Conservation (phyloP, 177 flowering plant species). For the Tripterygium wilfordii region DNA sequence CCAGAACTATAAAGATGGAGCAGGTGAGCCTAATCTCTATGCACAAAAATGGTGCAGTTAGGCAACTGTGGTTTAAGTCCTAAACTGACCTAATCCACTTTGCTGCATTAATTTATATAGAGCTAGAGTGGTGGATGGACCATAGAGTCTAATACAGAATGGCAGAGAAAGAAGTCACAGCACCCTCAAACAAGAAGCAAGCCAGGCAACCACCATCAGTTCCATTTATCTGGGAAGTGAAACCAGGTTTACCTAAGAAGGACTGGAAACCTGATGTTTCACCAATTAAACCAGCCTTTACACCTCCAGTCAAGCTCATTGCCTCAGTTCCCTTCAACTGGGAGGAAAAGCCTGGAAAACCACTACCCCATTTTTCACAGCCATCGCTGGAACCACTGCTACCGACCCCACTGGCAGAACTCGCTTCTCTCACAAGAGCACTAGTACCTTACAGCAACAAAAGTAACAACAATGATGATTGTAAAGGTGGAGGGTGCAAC, state of each 20-base stretch:
- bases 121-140: neutral
- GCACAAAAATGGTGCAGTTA: slow-evolving; percentile 17
- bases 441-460: neutral
- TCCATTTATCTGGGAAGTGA: slow-evolving; percentile 81
- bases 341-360: slow-evolving; percentile 71
- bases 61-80: slow-evolving; percentile 10
- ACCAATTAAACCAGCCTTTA: slow-evolving; percentile 5
- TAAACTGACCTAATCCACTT: slow-evolving; percentile 27
- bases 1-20: too few species aligned
- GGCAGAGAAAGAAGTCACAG: slow-evolving; percentile 16
- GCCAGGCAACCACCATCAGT: slow-evolving; percentile 47
- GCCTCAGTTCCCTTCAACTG: slow-evolving; percentile 62
- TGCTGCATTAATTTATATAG: slow-evolving; percentile 8
- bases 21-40: slow-evolving; percentile 26
- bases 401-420: slow-evolving; percentile 21
- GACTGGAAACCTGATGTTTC: slow-evolving; percentile 50
- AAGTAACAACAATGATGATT: neutral
- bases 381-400: slow-evolving; percentile 1
- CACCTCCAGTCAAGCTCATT: slow-evolving; percentile 43
- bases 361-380: slow-evolving; percentile 19
- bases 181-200: slow-evolving; percentile 10
- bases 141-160: slow-evolving; percentile 6
- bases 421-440: neutral
- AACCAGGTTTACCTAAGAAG: slow-evolving; percentile 72
- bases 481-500: slow-evolving; percentile 5